These are phyloP conservation scores for Myxozyma kluyveri DNA, from an alignment of 805 yeast species.

Conservation along the genomic window DNA sequence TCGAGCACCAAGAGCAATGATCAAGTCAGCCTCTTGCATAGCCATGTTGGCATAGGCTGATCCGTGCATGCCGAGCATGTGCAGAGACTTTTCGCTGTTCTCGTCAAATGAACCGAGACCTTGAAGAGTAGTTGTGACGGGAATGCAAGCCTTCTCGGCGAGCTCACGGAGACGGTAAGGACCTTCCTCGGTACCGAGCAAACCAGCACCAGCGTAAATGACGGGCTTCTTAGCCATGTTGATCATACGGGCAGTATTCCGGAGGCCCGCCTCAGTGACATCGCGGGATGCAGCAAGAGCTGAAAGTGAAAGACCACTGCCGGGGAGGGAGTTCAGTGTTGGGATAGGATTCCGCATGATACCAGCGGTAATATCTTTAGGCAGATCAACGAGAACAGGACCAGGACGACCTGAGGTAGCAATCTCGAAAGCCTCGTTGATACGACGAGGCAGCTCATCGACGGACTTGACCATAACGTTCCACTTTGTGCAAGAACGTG, in stretches of 20 bases:
- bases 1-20: conserved; percentile 93
- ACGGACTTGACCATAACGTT: conserved; percentile 96
- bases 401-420: conserved; percentile 97
- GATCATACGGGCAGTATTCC: conserved; percentile 72
- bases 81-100: conserved; percentile 81
- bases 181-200: conserved; percentile 74
- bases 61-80: conserved; percentile 99
- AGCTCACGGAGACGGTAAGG: conserved; percentile 76
- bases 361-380: conserved; percentile 96
- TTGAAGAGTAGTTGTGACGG: conserved; percentile 94
- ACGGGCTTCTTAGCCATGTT: conserved; percentile 85
- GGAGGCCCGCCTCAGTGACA: conserved; percentile 69
- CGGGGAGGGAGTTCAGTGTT: conserved; percentile 53
- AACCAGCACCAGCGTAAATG: conserved; percentile 89
- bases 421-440: conserved; percentile 96
- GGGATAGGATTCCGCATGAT: conserved; percentile 86
- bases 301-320: conserved; percentile 51
- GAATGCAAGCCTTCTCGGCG: conserved; percentile 86
- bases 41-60: conserved; percentile 92
- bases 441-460: conserved; percentile 90
- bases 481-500: conserved; percentile 98
- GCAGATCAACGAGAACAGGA: conserved; percentile 95
- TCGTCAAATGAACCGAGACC: conserved; percentile 95
- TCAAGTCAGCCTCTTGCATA: conserved; percentile 88
- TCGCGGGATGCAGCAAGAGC: conserved; percentile 69